A percentile compares a stretch with the other conserved stretches of the same genome.
Conservation (phyloP, 805 yeast genomes). For the Candida orba region DNA sequence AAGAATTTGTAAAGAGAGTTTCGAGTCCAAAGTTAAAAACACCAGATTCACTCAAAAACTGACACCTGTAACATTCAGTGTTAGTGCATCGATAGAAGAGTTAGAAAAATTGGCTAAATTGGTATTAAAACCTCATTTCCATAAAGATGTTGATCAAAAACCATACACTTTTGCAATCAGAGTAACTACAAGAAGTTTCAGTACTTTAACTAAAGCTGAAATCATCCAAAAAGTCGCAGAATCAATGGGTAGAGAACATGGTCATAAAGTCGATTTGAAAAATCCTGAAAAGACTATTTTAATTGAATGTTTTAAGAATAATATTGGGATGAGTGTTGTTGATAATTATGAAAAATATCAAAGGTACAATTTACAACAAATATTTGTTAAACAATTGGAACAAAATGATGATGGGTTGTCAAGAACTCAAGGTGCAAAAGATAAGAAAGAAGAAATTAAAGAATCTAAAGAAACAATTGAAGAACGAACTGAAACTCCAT, state of each 20-base stretch:
- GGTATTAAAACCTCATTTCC: slow-evolving; percentile 67
- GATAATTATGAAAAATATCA: slow-evolving; percentile 53
- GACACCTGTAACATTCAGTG: slow-evolving; percentile 73
- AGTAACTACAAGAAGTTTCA: slow-evolving; percentile 72
- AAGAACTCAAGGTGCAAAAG: slow-evolving; percentile 6
- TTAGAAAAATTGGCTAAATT: slow-evolving; percentile 48
- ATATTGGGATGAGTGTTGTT: slow-evolving; percentile 83
- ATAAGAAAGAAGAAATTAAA: neutral
- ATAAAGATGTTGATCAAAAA: slow-evolving; percentile 32
- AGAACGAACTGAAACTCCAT: too few relatives aligned
- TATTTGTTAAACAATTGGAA: slow-evolving; percentile 40
- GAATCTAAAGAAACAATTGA: neutral
- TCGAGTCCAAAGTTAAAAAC: slow-evolving; percentile 42
- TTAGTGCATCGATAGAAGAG: slow-evolving; percentile 65
- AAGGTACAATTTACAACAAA: slow-evolving; percentile 77
- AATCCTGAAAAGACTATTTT: slow-evolving; percentile 69
- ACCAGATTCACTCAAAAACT: slow-evolving; percentile 73
- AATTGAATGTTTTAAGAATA: slow-evolving; percentile 83
- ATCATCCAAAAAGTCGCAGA: slow-evolving; percentile 68
- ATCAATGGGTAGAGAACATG: slow-evolving; percentile 59
- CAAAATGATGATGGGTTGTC: slow-evolving; percentile 5
- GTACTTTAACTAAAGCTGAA: slow-evolving; percentile 60
- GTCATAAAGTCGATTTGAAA: slow-evolving; percentile 76
- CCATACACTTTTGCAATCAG: slow-evolving; percentile 67
- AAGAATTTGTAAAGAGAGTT: slow-evolving; percentile 54